Conservation (phyloP, 257 asterid genomes). For the Solanum paucissectum region DNA sequence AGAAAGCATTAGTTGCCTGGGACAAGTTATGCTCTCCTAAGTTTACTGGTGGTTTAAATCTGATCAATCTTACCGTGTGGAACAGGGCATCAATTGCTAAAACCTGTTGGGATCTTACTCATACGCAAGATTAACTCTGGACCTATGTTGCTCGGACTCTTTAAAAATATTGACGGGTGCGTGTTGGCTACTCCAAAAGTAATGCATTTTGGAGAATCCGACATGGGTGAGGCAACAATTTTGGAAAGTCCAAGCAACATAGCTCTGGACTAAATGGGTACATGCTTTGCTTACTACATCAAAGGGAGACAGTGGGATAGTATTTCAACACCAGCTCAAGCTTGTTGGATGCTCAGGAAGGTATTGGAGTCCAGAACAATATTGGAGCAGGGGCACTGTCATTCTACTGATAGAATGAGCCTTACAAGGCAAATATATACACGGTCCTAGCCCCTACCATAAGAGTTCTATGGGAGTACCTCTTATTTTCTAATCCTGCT, state of each 20-base stretch:
- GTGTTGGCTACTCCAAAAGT: background rate
- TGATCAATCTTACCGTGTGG: background rate
- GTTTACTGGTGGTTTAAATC: background rate
- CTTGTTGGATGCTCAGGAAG: background rate
- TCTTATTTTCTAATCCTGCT: background rate
- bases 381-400: background rate
- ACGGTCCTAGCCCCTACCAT: background rate
- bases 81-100: background rate
- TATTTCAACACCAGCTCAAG: background rate
- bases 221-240: background rate
- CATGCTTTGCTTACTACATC: background rate
- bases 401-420: background rate
- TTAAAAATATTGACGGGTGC: background rate
- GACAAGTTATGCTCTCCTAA: background rate
- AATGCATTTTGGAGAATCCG: background rate
- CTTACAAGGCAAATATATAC: background rate
- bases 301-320: background rate
- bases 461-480: background rate
- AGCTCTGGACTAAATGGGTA: background rate
- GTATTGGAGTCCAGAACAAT: background rate
- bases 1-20: background rate
- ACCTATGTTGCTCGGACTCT: background rate
- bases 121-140: background rate
- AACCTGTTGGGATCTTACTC: background rate
- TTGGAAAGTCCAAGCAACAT: background rate